phyloP scores from a whole-genome alignment of 1,139 yeast species.

The Candida mesenterica region DNA sequence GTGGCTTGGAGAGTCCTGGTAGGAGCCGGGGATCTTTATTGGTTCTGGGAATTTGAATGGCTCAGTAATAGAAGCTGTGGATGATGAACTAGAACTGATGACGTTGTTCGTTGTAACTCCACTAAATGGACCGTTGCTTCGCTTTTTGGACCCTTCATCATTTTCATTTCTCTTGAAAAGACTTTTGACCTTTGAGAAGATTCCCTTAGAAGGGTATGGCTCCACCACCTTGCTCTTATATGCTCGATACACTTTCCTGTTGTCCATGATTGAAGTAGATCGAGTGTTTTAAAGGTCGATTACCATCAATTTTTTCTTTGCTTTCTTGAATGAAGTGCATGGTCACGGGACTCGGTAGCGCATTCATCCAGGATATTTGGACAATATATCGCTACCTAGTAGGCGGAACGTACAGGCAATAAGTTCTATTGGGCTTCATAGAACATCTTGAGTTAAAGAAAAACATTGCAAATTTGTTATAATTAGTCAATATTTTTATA shows the following conservation, averaged over 20 bases:
- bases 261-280: conserved; percentile 40
- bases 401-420: no score
- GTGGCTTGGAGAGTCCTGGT: conserved; percentile 21
- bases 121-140: conserved; percentile 1
- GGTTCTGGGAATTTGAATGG: conserved; percentile 17
- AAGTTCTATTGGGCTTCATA: no score
- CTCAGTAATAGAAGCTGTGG: conserved; percentile 6
- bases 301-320: conserved; percentile 1
- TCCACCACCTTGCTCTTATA: conserved; percentile 25
- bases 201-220: conserved; percentile 27
- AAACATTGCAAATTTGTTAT: no score
- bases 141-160: not conserved
- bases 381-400: no score
- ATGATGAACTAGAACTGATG: conserved; percentile 2
- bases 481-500: no score
- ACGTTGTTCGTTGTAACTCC: not conserved
- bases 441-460: no score
- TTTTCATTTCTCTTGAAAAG: conserved; percentile 17
- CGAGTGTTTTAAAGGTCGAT: conserved; percentile 1
- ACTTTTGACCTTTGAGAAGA: conserved; percentile 34
- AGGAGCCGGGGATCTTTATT: conserved; percentile 9
- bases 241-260: conserved; percentile 37
- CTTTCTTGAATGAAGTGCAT: not conserved
- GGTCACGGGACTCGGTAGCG: not conserved
- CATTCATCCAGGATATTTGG: no score